Base-by-base conservation (phyloP, 345 rosid species). In the Linum trigynum region DNA sequence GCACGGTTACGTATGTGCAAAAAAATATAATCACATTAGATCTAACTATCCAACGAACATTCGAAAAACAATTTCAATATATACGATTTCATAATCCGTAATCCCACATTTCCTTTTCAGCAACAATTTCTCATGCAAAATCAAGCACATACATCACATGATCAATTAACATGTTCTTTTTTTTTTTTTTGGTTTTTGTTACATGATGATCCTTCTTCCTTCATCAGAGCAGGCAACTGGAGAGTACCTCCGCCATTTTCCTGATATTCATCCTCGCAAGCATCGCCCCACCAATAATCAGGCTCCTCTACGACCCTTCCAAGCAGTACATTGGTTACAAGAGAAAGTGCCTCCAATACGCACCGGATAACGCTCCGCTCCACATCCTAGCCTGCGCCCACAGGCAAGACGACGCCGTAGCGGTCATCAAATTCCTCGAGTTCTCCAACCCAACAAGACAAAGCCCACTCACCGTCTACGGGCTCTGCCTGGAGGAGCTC, bases 401-500 rank as follows among this genome's bases (percentile, higher is more conserved):
- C 7, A 63, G 39, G 42, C 81, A 63, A 63, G 69, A 71, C 7
- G 71, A 78, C 65, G 81, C 72, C 11, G 37, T 48, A 3, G 69
- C 69, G 12, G 74, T 68, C 55, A 39, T 74, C 51, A 71, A 61
- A 39, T 56, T 78, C 0, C 51, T 74, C 41, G 69, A 69, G 4
- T 39, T 43, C 16, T 71, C 78, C 4, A 66, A 60, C 55, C 76
- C 76, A 15, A 59, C 56, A 3, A 68, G 38, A 11, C 57, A 61
- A 7, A 58, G 71, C 56, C 78, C 70, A 3, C 3, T 78, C 4
- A 59, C 69, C 6, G 41, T 74, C 53, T 62, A 65, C 7, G 81
- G 73, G 36, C 76, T 78, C 12, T 69, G 67, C 69, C 35, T 78
- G 14, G 74, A 74, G 15, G 62, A 72, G 38, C 78, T 78, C 50